Evolutionary conservation across 2,329 filamentous ascomycete genomes (phyloP).

Genomic region (Fusarium lyarnte): DNA sequence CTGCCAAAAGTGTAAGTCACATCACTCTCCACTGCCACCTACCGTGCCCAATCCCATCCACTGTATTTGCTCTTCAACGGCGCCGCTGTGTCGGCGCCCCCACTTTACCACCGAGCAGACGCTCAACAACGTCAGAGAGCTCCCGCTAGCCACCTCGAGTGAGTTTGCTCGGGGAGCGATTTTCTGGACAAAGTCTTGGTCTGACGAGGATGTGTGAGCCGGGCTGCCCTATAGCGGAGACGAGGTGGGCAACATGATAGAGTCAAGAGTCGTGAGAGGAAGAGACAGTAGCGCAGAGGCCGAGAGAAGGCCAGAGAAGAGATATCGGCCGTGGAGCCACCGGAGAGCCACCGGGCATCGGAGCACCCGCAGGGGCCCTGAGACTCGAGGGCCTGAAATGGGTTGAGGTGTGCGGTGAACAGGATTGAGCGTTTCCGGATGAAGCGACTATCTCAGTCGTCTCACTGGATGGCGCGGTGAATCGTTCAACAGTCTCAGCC

Average conservation of each 20-base stretch:
- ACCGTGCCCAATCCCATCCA: constrained; percentile 35
- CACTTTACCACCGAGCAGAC: constrained; percentile 43
- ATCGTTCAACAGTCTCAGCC: constrained; percentile 36
- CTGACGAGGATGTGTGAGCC: constrained; percentile 23
- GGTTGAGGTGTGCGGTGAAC: constrained; percentile 43
- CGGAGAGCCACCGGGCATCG: constrained; percentile 38
- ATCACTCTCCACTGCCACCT: constrained; percentile 35
- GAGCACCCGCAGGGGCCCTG: constrained; percentile 13
- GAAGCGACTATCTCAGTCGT: constrained; percentile 23
- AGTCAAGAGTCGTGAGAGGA: constrained; percentile 31
- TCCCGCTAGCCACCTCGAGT: constrained; percentile 40
- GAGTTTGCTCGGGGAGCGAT: constrained; percentile 35
- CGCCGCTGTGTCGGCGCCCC: constrained; percentile 25
- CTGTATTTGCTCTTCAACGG: constrained; percentile 30
- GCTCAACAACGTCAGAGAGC: constrained; percentile 38
- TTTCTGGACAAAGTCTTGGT: constrained; percentile 34
- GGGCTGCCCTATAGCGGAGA: constrained; percentile 33
- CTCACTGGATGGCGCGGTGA: constrained; percentile 30
- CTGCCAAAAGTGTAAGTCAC: constrained; percentile 38
- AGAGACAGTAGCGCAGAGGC: constrained; percentile 36
- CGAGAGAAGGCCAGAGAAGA: constrained; percentile 34
- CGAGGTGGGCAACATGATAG: constrained; percentile 24
- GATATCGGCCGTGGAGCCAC: constrained; percentile 38
- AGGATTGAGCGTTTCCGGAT: constrained; percentile 10
- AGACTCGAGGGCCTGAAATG: constrained; percentile 14